Conservation (phyloP, 768 basidiomycete species). For the Hypsizygus marmoreus region DNA sequence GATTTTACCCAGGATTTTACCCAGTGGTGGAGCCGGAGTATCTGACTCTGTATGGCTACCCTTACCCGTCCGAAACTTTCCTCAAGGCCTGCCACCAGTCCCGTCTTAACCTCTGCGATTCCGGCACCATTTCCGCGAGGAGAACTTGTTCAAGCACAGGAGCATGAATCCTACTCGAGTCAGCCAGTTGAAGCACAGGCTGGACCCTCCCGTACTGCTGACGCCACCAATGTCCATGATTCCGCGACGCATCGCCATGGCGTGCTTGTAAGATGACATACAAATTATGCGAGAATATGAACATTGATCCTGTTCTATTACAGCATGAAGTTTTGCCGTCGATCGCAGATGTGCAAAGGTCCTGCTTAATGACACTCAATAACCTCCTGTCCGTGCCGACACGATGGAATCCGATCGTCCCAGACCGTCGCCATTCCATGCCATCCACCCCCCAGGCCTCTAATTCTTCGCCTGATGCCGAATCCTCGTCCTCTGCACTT, state of each 20-base stretch:
- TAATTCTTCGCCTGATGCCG: conserved; percentile 25
- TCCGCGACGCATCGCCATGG: conserved; percentile 8
- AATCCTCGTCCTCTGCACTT: conserved; percentile 52
- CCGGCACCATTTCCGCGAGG: conserved; percentile 45
- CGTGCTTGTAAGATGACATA: conserved; percentile 14
- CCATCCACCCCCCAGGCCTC: conserved; percentile 43
- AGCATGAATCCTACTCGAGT: background rate
- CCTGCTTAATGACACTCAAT: conserved; percentile 73
- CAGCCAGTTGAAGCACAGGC: conserved; percentile 8
- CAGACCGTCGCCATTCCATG: conserved; percentile 64
- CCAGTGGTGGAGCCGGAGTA: background rate
- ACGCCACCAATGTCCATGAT: conserved; percentile 6
- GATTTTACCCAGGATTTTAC: no score
- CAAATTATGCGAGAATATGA: background rate
- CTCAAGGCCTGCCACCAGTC: conserved; percentile 21
- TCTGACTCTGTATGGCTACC: conserved; percentile 37
- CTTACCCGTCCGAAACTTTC: conserved; percentile 35
- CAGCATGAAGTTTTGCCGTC: conserved; percentile 70
- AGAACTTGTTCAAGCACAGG: conserved; percentile 25
- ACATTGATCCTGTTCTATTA: conserved; percentile 10
- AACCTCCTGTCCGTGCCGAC: conserved; percentile 60
- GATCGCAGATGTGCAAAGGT: conserved; percentile 71
- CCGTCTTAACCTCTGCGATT: conserved; percentile 29
- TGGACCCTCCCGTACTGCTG: conserved; percentile 7
- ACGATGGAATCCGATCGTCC: conserved; percentile 56